A percentile compares a stretch with the other conserved stretches of the same genome.
phyloP scores from a whole-genome alignment of 176 grass and related monocot species.

The Juncus effusus region DNA sequence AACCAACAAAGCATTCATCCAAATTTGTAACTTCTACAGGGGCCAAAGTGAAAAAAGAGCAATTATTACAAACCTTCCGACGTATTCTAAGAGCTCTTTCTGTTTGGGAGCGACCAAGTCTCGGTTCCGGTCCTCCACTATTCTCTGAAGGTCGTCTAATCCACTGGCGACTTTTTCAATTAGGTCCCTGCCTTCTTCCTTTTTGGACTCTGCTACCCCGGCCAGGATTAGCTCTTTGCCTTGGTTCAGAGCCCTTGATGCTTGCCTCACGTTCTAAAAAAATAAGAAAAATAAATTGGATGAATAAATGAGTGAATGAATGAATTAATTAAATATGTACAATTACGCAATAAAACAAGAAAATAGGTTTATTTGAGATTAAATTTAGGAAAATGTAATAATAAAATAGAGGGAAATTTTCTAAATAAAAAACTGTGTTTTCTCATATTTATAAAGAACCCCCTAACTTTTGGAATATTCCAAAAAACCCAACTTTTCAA shows the following conservation, averaged over 20 bases:
- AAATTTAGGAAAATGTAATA: no score
- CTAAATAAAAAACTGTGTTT: no score
- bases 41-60: background rate
- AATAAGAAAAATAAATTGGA: conserved; percentile 19
- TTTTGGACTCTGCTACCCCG: conserved; percentile 87
- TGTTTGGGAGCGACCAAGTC: conserved; percentile 90
- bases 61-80: conserved; percentile 61
- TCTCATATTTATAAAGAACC: no score
- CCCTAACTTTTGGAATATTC: no score
- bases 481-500: no score
- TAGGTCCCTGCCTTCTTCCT: conserved; percentile 70
- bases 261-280: conserved; percentile 82
- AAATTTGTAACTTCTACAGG: no score
- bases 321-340: background rate
- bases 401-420: no score
- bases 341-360: background rate
- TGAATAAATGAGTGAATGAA: background rate
- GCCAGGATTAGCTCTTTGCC: conserved; percentile 65
- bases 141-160: conserved; percentile 71
- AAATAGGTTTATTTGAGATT: no score
- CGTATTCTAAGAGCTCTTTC: conserved; percentile 93
- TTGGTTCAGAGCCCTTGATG: conserved; percentile 70
- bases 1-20: conserved; percentile 90
- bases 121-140: conserved; percentile 78
- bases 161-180: conserved; percentile 75